Conservation (phyloP, 805 yeast genomes). For the Saturnispora bothae region DNA sequence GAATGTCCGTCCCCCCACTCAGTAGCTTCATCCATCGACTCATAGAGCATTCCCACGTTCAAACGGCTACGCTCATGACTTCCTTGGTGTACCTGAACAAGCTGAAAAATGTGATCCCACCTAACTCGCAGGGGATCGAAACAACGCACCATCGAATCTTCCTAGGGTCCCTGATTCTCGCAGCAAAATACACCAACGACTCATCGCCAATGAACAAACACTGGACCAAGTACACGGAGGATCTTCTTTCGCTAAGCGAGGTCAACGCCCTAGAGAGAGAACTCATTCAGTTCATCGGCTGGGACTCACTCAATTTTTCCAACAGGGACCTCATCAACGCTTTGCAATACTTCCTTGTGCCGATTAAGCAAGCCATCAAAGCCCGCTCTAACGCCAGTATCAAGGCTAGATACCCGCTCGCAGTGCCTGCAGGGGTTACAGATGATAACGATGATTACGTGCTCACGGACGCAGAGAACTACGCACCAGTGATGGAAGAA, state of each 20-base stretch:
- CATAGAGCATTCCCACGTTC: constrained; percentile 78
- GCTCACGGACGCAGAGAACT: neutral
- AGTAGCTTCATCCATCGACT: constrained; percentile 59
- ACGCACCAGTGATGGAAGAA: neutral
- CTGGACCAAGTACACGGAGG: constrained; percentile 91
- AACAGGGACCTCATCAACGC: constrained; percentile 60
- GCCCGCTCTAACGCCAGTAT: constrained; percentile 12
- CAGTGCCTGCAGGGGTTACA: neutral
- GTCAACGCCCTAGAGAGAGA: constrained; percentile 90
- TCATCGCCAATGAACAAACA: constrained; percentile 92
- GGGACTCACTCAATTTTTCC: constrained; percentile 63
- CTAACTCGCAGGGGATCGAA: constrained; percentile 82
- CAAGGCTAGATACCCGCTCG: constrained; percentile 3
- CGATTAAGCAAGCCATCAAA: constrained; percentile 49
- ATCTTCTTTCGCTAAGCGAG: constrained; percentile 63
- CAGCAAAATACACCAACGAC: constrained; percentile 91
- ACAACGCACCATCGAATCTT: constrained; percentile 91
- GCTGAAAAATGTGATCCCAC: constrained; percentile 67
- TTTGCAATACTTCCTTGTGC: constrained; percentile 63
- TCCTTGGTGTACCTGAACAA: constrained; percentile 75
- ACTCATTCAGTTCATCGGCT: constrained; percentile 66
- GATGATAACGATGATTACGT: constrained; percentile 2
- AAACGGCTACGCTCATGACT: constrained; percentile 91
- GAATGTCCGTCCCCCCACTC: constrained; percentile 33
- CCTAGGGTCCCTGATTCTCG: constrained; percentile 74